Base-by-base conservation (phyloP, 2,329 filamentous ascomycete genomes). In the Geosmithia putterillii region DNA sequence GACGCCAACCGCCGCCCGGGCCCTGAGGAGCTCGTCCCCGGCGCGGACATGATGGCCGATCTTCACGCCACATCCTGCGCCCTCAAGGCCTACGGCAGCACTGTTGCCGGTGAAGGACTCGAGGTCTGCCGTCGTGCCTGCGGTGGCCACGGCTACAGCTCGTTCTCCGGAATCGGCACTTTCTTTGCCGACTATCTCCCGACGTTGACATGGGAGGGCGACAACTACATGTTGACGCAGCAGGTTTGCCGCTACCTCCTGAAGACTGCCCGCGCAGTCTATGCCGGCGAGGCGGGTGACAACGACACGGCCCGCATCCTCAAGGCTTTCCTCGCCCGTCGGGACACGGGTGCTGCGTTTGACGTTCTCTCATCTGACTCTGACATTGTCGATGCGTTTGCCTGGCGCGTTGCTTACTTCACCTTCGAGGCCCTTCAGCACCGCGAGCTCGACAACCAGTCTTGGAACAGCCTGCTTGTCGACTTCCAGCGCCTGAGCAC, bases 201-300 rank as follows among this genome's bases (percentile, higher is more conserved):
- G 12, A 83, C 80, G 9, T 82, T 78, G 77, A 87, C 54, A 73
- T 88, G 39, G 70, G 81, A 86, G 57, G 82, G 82, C 43, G 81
- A 85, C 65, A 84, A 84, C 65, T 86, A 83, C 65, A 85, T 86
- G 81, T 65, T 86, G 46, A 83, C 80, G 12, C 82, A 86, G 59
- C 82, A 86, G 63, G 81, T 86, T 8, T 79, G 79, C 12, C 74
- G 81, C 49, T 86, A 86, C 57, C 73, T 86, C 35, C 70, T 86
- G 49, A 86, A 86, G 68, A 78, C 82, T 3, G 83, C 82, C 0
- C 79, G 83, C 37, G 71, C 75, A 1, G 83, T 87, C 0, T 63
- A 86, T n/a, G 66, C 72, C 14, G 78, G 76, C 49, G 74, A 80
- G 47, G 69, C 74, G 2, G 42, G 49, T 0, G 49, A 56, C 50